Evolutionary conservation across 192 early-diverging fungal species (phyloP), one percentile per base, ranked within the genome.

Genomic region (Podila epicladia): DNA sequence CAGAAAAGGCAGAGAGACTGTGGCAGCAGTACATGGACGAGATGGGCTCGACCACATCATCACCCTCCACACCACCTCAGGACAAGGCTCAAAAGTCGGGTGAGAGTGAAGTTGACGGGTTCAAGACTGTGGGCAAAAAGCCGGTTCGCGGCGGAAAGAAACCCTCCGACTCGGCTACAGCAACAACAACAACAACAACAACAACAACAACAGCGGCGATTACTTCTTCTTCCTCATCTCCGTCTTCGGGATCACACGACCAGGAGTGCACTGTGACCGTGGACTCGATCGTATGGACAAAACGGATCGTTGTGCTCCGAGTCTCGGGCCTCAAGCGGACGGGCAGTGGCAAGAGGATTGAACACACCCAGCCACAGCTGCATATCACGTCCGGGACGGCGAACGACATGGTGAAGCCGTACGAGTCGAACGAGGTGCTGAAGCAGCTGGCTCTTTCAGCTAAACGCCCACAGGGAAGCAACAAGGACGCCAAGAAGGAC

Each of bases 241-340:
- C 53, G 65, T 50, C 64, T 1, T 22, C 35, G 19, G 17, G 28
- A 63, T 4, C 11, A 3, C 35, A 28, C 50, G 80, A 73, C 6
- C 65, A 74, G 20, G 83, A 80, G n/a, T 71, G 82, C 5, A 75
- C 64, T 1, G 24, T 85, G 4, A 48, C 20, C 0, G 85, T 85
- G 1, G 86, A 90, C 63, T 86, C 87, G 38, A 58, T 91, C 13
- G 86, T 92, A 3, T 90, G 87, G 69, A 82, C 89, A 55, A 62
- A 69, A 4, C 58, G 75, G 12, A 59, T 86, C 12, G 77, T 86
- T 67, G 45, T 72, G 7, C 58, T 86, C 13, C 68, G 67, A 1
- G 84, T 86, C 0, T 38, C 45, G 15, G 50, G 49, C 28, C 71
- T 74, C 9, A 69, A 48, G 15, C 68, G 85, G 19, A 49, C 37